Base-by-base conservation (phyloP, 192 early-diverging fungal species). In the Glomus cerebriforme region DNA sequence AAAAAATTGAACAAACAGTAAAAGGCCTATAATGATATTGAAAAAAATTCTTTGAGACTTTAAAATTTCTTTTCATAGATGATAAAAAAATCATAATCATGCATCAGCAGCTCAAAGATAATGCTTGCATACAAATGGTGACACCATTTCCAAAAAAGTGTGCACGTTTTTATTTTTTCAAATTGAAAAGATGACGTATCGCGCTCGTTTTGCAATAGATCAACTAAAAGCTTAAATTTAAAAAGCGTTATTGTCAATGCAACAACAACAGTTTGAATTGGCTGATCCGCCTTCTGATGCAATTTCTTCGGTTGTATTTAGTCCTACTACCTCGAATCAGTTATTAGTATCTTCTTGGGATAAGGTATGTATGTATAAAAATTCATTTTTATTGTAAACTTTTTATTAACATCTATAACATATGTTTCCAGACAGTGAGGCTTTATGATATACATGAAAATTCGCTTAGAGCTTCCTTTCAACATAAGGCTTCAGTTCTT, bases 281-380 rank as follows among this genome's bases (percentile, higher is more conserved):
- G 75, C 79, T 75, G 90, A 94, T 74, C 91, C 96, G 19, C 97
- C 97, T 35, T 84, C 81, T 19, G 97, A 98, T 84, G 96, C 92
- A 17, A 95, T 99, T 77, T 93, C 95, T 5, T 79, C 83, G 12
- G 79, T 99, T 1, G 82, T 76, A 1, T 99, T 97, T 80, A 85
- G 88, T 77, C 90, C 91, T n/a, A 82, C 83, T 10, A 89, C 93
- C 47, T 86, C 90, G 26, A 81, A 81, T 26, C 82, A 90, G 17
- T 87, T 99, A 26, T 87, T 96, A 39, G 93, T 90, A 22, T 90
- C 93, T 22, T 95, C 94, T 54, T 99, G 98, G 98, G 97, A 99
- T 81, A 91, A 91, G 84, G 94, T 95, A 85, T 26, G 22, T 27
- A 39, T n/a, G 39, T 26, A 9, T 24, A 29, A 34, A 59, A 32